Evolutionary conservation across 2,329 filamentous ascomycete species (phyloP).

Genomic region (Sclerotinia minor): DNA sequence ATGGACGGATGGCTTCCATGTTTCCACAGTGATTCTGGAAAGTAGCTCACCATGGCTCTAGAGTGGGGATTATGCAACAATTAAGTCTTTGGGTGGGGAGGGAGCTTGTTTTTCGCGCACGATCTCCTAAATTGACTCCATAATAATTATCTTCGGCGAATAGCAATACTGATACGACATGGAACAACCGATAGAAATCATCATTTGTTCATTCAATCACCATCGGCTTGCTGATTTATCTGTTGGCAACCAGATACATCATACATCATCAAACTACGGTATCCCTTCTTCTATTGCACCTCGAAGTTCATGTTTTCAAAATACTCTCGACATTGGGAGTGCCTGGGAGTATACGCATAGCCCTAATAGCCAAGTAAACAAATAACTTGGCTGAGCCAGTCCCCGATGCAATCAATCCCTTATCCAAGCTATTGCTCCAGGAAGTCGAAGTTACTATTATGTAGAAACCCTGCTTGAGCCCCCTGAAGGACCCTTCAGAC

Average conservation of each 20-base stretch:
- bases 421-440: conserved; percentile 12
- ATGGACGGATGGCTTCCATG: background rate
- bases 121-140: background rate
- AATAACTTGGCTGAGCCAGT: background rate
- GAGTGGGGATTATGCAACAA: conserved; percentile 13
- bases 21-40: conserved; percentile 17
- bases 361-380: conserved; percentile 11
- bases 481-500: conserved; percentile 20
- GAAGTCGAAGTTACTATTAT: background rate
- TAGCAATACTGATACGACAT: background rate
- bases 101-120: background rate
- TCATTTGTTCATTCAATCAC: background rate
- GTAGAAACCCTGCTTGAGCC: conserved; percentile 22
- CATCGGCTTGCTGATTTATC: background rate
- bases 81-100: background rate
- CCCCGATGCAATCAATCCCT: background rate
- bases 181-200: background rate
- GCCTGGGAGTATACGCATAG: background rate
- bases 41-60: conserved; percentile 9
- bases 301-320: background rate
- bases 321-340: background rate
- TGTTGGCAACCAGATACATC: background rate
- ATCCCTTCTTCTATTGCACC: background rate
- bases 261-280: background rate
- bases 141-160: background rate